A percentile compares a stretch with the other conserved stretches of the same genome.
phyloP scores from a whole-genome alignment of 2,329 filamentous ascomycete species.

The Amphichorda felina region DNA sequence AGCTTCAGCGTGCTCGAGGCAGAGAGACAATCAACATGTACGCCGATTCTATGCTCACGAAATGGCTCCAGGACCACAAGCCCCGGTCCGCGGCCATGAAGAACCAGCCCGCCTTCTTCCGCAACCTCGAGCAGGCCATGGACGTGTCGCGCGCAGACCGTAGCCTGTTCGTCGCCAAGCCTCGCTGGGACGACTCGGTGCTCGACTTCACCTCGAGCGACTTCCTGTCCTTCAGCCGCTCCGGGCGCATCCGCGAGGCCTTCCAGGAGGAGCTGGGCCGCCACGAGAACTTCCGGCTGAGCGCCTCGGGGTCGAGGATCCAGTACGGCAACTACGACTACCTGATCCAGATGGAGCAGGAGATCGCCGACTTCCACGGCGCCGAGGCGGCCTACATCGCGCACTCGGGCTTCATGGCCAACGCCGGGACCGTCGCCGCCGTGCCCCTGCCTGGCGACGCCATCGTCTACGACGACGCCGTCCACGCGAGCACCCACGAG shows the following conservation, averaged over 20 bases:
- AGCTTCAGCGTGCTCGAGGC: too few relatives aligned
- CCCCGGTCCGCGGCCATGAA: background rate
- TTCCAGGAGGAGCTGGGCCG: slow-evolving; percentile 37
- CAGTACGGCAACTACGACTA: slow-evolving; percentile 54
- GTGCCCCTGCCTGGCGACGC: slow-evolving; percentile 39
- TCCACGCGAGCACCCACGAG: slow-evolving; percentile 56
- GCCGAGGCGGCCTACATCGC: slow-evolving; percentile 46
- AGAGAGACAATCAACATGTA: background rate
- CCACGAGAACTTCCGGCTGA: slow-evolving; percentile 22
- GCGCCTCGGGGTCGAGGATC: slow-evolving; percentile 48
- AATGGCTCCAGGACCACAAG: background rate
- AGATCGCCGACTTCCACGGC: slow-evolving; percentile 50
- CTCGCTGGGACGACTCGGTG: slow-evolving; percentile 1
- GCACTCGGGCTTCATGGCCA: slow-evolving; percentile 45
- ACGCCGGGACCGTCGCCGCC: slow-evolving; percentile 34
- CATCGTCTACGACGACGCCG: slow-evolving; percentile 52
- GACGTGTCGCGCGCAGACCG: slow-evolving; percentile 12
- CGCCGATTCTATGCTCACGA: background rate
- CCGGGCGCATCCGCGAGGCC: slow-evolving; percentile 27
- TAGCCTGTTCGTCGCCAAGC: slow-evolving; percentile 12
- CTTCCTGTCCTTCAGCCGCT: slow-evolving; percentile 46
- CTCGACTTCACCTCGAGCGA: slow-evolving; percentile 55
- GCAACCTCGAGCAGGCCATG: slow-evolving; percentile 18
- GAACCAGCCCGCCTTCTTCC: background rate
- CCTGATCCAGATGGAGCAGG: slow-evolving; percentile 36